Percentiles rank a stretch among this genome's conserved stretches.
Evolutionary conservation across 495 filamentous ascomycete genomes (phyloP).

Genomic region (Hypoxylon lenormandii): DNA sequence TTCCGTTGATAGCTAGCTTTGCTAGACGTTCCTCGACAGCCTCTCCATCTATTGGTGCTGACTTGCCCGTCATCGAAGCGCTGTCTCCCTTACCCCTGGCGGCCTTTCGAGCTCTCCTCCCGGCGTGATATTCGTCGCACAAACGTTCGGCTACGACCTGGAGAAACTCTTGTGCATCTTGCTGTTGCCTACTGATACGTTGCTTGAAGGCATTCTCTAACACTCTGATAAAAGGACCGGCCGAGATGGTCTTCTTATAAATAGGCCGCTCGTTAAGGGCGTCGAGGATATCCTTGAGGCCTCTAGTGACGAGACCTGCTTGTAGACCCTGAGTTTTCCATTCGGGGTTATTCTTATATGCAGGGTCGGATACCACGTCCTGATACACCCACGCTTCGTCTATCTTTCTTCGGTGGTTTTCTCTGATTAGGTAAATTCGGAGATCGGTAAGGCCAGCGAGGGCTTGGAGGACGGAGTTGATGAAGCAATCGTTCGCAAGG

Average conservation of each 20-base stretch:
- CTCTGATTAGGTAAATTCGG: constrained; percentile 87
- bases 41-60: constrained; percentile 39
- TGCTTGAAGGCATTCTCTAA: constrained; percentile 88
- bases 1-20: constrained; percentile 28
- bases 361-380: constrained; percentile 57
- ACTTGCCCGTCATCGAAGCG: constrained; percentile 3
- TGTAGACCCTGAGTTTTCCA: constrained; percentile 80
- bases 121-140: constrained; percentile 92
- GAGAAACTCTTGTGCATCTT: constrained; percentile 98
- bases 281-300: constrained; percentile 91
- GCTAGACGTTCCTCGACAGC: constrained; percentile 41
- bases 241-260: constrained; percentile 92
- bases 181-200: constrained; percentile 90
- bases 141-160: constrained; percentile 92
- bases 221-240: constrained; percentile 78
- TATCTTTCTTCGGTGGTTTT: constrained; percentile 81
- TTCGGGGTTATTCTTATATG: constrained; percentile 63
- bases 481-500: constrained; percentile 98
- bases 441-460: constrained; percentile 94
- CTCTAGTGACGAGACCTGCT: constrained; percentile 82
- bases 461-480: constrained; percentile 95
- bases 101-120: constrained; percentile 72
- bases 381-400: constrained; percentile 79
- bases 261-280: constrained; percentile 93
- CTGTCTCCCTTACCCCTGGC: constrained; percentile 45